These are phyloP conservation scores for Linum usitatissimum DNA, from an alignment of 345 rosid species.

Conservation along the genomic window DNA sequence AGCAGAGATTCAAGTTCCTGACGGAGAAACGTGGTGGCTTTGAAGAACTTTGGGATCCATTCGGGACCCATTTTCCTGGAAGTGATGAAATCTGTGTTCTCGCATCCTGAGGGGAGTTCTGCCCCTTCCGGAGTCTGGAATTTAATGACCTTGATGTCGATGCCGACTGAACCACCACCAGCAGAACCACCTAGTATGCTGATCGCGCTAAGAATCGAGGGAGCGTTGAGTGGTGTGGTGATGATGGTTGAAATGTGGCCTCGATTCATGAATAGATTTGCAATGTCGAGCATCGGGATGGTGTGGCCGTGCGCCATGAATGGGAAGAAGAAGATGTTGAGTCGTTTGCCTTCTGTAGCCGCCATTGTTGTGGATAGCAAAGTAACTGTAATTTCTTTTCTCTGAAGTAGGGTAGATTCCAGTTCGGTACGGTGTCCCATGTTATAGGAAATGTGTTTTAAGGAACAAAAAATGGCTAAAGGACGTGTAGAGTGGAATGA, in stretches of 20 bases:
- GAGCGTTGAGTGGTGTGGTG: constrained; percentile 27
- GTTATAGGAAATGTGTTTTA: not conserved
- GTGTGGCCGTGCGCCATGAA: constrained; percentile 40
- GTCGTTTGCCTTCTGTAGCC: constrained; percentile 3
- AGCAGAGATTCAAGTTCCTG: constrained; percentile 21
- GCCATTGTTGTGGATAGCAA: too few relatives aligned
- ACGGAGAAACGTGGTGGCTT: constrained; percentile 25
- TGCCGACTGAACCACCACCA: not conserved
- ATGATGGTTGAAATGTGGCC: constrained; percentile 26
- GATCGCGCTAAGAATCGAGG: constrained; percentile 11
- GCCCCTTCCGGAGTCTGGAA: not conserved
- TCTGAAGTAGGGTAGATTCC: too few relatives aligned
- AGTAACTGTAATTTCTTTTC: too few relatives aligned
- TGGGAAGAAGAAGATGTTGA: constrained; percentile 38
- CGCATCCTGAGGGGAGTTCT: not conserved
- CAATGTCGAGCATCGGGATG: constrained; percentile 40
- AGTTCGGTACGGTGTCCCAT: constrained; percentile 15
- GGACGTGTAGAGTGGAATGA: not conserved
- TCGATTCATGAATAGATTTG: constrained; percentile 31
- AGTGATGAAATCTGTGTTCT: not conserved
- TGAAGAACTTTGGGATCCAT: not conserved
- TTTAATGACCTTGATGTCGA: not conserved
- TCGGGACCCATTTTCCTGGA: not conserved
- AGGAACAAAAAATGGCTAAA: not conserved
- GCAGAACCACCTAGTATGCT: not conserved